phyloP scores from a whole-genome alignment of 139 green algal genomes.

The Picochlorum sp. region DNA sequence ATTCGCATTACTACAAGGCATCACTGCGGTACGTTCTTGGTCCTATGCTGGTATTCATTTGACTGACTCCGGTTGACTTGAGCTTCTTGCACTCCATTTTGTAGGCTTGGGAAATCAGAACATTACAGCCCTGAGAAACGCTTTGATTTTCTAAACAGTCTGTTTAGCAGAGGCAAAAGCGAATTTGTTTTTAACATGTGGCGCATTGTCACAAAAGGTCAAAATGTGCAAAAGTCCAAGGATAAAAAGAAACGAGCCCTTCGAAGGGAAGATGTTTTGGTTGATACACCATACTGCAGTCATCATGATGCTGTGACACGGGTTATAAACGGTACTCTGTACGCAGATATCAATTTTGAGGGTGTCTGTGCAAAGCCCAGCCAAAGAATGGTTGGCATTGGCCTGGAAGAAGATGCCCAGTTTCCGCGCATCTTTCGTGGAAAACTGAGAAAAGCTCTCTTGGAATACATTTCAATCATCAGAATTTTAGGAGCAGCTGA shows the following conservation, averaged over 20 bases:
- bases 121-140: not conserved
- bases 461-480: not conserved
- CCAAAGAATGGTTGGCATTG: too few species aligned
- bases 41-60: not conserved
- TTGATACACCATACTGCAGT: too few species aligned
- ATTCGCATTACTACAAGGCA: conserved; percentile 4
- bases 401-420: too few species aligned
- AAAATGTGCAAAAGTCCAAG: not conserved
- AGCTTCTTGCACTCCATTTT: not conserved
- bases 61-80: not conserved
- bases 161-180: conserved; percentile 4
- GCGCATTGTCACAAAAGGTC: not conserved
- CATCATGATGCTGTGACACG: too few species aligned
- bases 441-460: not conserved
- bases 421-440: not conserved
- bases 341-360: too few species aligned
- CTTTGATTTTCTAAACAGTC: not conserved
- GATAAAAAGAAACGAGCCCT: not conserved
- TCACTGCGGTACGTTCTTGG: not conserved
- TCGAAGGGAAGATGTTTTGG: not conserved
- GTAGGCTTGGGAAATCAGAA: not conserved
- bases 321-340: too few species aligned
- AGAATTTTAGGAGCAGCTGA: not conserved
- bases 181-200: conserved; percentile 11
- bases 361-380: too few species aligned